Conservation (phyloP, 805 yeast genomes). For the Saturnispora bothae region DNA sequence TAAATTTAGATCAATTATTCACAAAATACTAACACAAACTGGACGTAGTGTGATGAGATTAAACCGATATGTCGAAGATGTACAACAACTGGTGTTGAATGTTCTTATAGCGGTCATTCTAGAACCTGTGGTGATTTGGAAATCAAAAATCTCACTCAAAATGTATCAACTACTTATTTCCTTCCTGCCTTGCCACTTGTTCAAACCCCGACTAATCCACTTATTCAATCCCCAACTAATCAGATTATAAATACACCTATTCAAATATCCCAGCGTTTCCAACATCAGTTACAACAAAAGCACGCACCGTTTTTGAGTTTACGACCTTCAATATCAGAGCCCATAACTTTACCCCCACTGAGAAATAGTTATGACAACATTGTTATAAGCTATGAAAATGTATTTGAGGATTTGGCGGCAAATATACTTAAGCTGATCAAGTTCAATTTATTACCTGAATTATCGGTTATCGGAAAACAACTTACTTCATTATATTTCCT, state of each 20-base stretch:
- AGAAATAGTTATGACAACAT: neutral
- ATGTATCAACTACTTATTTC: neutral
- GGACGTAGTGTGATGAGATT: constrained; percentile 1
- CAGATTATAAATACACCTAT: too few relatives aligned
- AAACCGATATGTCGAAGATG: constrained; percentile 3
- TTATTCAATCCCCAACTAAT: too few relatives aligned
- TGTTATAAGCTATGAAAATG: neutral
- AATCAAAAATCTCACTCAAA: too few relatives aligned
- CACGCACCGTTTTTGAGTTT: too few relatives aligned
- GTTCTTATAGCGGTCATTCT: too few relatives aligned
- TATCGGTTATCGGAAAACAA: neutral
- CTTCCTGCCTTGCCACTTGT: too few relatives aligned
- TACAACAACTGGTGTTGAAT: neutral
- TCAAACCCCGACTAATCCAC: too few relatives aligned
- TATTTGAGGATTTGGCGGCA: neutral
- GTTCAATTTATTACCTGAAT: neutral
- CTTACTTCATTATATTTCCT: neutral
- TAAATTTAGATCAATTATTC: too few relatives aligned
- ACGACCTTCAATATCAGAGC: too few relatives aligned
- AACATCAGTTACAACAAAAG: neutral
- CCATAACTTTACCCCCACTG: neutral
- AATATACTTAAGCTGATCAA: neutral
- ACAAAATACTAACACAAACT: too few relatives aligned
- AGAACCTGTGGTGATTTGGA: too few relatives aligned
- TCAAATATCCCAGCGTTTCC: neutral